Evolutionary conservation across 331 rosid genomes (phyloP).

Genomic region (Quercus lobata): DNA sequence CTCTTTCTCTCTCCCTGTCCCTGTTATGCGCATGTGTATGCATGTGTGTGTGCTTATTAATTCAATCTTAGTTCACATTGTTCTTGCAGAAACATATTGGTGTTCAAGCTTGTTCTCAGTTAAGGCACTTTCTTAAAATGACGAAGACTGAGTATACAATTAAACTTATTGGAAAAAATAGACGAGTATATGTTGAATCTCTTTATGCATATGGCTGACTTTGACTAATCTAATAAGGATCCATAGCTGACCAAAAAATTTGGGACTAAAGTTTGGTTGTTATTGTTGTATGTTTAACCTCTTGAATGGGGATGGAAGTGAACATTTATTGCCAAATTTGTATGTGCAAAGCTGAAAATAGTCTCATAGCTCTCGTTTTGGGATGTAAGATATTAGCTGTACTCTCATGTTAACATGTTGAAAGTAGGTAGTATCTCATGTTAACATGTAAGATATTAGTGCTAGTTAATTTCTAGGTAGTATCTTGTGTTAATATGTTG

Average conservation of each 20-base stretch:
- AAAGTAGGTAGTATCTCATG: background rate
- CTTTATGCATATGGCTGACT: too few relatives aligned
- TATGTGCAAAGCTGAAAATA: background rate
- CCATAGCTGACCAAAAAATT: too few relatives aligned
- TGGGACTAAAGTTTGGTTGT: too few relatives aligned
- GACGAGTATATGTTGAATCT: too few relatives aligned
- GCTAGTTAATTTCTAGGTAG: background rate
- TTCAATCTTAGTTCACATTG: background rate
- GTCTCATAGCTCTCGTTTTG: background rate
- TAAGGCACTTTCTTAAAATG: too few relatives aligned
- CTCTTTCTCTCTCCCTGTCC: background rate
- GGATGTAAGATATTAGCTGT: background rate
- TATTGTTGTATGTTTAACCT: background rate
- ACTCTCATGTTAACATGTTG: constrained; percentile 16
- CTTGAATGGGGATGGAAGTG: background rate
- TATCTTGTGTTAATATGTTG: constrained; percentile 22
- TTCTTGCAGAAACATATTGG: background rate
- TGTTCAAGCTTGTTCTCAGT: background rate
- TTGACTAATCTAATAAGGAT: too few relatives aligned
- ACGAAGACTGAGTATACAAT: too few relatives aligned
- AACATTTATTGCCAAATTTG: background rate
- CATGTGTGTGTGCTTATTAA: background rate
- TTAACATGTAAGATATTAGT: background rate
- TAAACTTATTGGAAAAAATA: too few relatives aligned
- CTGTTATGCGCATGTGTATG: background rate